Base-by-base conservation (phyloP, 2,329 filamentous ascomycete genomes). In the Arthrinium phaeospermum region DNA sequence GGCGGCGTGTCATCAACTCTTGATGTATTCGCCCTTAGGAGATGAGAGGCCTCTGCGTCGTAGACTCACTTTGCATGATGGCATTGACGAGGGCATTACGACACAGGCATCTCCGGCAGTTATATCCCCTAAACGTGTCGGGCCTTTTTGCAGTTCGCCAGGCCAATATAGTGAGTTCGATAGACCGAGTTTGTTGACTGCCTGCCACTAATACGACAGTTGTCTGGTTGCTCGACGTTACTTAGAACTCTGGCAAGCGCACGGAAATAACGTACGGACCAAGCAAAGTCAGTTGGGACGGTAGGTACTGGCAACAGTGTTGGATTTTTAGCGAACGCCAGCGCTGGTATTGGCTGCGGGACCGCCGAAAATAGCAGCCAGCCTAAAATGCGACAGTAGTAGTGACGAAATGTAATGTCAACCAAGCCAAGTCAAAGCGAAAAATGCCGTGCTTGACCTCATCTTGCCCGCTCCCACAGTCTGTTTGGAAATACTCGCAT, bases 351-450 rank as follows among this genome's bases (percentile, higher is more conserved):
- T 41, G 57, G 57, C 57, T 41, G 57, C 57, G 16, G 57, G 19
- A 14, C 57, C 19, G 12, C 57, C 57, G 57, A 64, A 41, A 64
- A 64, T 64, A 64, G 57, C 37, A 64, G 57, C 57, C 57, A 64
- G 57, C 57, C 34, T 41, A 41, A 41, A 41, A 41, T 64, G 34
- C 30, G 34, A 41, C 57, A 64, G 22, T 41, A 41, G 57, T 64
- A 64, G 34, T 64, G 57, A 64, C 57, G 57, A 64, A 64, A 64
- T 64, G 19, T 30, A 37, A 64, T 37, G 34, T 30, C 5, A 14
- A 34, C 5, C 22, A 64, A 41, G 57, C 5, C 22, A 64, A 41
- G 57, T 12, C 22, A 41, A 64, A n/a, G 57, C 34, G 34, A 64
- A 37, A 7, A 24, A 64, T 64, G 34, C n/a, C 34, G 19, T 64